These are phyloP conservation scores for Lecanosticta acicola DNA, from an alignment of 2,329 filamentous ascomycete species.

Conservation along the genomic window DNA sequence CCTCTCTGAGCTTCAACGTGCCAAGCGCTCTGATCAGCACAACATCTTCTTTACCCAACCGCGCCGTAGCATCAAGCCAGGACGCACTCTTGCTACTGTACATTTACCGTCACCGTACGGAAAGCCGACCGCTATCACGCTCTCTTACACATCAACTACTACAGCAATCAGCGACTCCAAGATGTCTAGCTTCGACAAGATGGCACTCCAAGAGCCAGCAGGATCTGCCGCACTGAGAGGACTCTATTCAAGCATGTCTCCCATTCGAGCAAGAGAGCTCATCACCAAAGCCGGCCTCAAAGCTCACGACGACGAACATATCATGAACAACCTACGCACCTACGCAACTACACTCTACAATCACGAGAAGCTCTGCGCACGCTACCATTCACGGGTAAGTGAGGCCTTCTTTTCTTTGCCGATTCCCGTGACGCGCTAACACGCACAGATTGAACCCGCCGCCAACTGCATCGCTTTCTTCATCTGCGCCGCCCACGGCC, in stretches of 20 bases:
- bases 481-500: conserved; percentile 2
- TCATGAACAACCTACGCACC: background rate
- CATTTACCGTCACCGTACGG: no score
- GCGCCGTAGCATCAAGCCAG: no score
- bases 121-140: no score
- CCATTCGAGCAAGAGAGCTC: background rate
- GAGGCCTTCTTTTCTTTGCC: background rate
- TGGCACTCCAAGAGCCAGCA: no score
- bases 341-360: conserved; percentile 4
- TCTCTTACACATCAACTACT: no score
- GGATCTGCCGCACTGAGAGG: no score
- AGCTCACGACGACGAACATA: background rate
- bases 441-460: background rate
- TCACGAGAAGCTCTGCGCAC: conserved; percentile 3
- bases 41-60: no score
- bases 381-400: conserved; percentile 5
- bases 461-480: conserved; percentile 1
- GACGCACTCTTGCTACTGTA: no score
- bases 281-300: background rate
- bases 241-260: conserved; percentile 1
- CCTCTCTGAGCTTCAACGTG: no score
- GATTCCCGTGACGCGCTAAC: background rate
- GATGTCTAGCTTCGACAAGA: no score
- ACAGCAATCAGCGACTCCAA: no score
- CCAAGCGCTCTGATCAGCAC: no score